Base-by-base conservation (phyloP, 371 early-diverging fungal species). In the Apophysomyces ossiformis region DNA sequence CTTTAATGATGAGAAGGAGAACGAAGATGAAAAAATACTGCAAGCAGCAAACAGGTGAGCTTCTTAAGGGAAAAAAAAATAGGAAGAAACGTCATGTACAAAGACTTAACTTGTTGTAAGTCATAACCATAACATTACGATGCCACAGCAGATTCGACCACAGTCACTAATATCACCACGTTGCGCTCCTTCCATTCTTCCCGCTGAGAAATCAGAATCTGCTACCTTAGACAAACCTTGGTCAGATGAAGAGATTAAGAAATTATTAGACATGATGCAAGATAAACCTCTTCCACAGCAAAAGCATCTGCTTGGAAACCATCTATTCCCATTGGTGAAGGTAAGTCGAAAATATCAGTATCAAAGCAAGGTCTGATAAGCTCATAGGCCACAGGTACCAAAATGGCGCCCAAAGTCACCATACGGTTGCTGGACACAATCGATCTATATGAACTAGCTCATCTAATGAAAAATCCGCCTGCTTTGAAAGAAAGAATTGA, bases 261-360 rank as follows among this genome's bases (percentile, higher is more conserved):
- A 47, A 15, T 61, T 16, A 69, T 46, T 58, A 58, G 46, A 43
- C 44, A 61, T n/a, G 21, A 38, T 81, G 36, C 67, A 76, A 64
- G 67, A 67, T 4, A 78, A 72, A 41, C 71, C 81, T 0, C 56
- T 72, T 45, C 68, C 69, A 54, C 76, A 76, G 39, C 66, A 72
- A 56, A 81, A 81, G 50, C 81, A 81, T 43, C 64, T 73, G 16
- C 58, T 81, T 9, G 81, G 81, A 41, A 76, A 78, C 60, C 66
- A 67, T 59, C 58, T 81, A 26, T 81, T 81, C 60, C 81, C 78
- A 15, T 67, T 76, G 46, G 81, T 81, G 58, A 81, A 81, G 70
- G 79, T 75, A 69, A 66, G 54, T 43, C 9, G 32, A 60, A 18
- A 2, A 41, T 18, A 61, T 35, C 18, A n/a, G 60, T 7, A 50